A percentile compares a stretch with the other conserved stretches of the same genome.
Evolutionary conservation across 2,329 filamentous ascomycete species (phyloP).

Genomic region (Rutstroemia sp.): DNA sequence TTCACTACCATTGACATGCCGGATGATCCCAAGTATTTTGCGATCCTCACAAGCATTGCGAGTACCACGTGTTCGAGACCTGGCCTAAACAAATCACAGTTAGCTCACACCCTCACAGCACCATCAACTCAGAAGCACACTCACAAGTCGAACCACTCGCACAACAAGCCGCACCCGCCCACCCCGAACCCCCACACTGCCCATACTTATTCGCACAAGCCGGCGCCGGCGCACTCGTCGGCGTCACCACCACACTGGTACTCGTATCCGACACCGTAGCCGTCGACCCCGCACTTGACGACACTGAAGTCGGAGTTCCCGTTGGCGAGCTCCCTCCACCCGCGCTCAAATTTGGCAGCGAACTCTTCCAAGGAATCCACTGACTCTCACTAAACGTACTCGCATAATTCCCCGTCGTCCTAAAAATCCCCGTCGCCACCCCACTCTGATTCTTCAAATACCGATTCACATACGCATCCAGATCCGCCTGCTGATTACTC

Average conservation of each 20-base stretch:
- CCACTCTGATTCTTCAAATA: conserved; percentile 29
- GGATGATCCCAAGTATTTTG: neutral
- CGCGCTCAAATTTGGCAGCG: neutral
- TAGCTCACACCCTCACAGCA: neutral
- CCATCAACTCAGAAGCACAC: neutral
- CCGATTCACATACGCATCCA: conserved; percentile 43
- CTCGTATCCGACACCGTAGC: no score
- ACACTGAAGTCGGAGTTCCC: neutral
- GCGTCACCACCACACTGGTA: no score
- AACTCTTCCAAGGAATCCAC: neutral
- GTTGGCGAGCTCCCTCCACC: neutral
- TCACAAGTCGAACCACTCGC: neutral
- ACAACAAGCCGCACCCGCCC: neutral
- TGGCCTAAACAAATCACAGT: neutral
- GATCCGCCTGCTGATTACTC: conserved; percentile 35
- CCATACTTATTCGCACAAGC: neutral
- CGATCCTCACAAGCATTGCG: neutral
- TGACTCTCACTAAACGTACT: neutral
- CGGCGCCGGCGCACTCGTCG: neutral
- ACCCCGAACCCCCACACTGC: neutral
- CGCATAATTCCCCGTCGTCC: neutral
- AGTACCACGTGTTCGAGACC: neutral
- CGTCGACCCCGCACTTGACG: no score
- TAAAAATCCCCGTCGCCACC: conserved; percentile 15
- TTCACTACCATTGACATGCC: neutral